phyloP scores from a whole-genome alignment of 148 eudicot species.

The Talinum fruticosum region DNA sequence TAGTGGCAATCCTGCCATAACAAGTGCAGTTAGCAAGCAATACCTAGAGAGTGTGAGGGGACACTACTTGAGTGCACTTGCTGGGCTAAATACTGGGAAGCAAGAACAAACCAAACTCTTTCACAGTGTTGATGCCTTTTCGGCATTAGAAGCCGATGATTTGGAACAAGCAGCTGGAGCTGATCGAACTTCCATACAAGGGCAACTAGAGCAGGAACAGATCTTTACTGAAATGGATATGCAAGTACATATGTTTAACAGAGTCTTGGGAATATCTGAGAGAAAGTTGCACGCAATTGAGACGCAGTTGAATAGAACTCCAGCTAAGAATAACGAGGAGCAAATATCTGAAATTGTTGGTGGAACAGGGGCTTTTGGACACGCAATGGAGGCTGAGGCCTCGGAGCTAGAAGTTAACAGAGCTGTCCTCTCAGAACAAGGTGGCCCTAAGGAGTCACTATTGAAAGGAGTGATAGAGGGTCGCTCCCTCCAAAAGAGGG shows the following conservation, averaged over 20 bases:
- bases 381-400: slow-evolving; percentile 41
- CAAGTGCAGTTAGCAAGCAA: slow-evolving; percentile 32
- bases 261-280: slow-evolving; percentile 45
- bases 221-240: slow-evolving; percentile 50
- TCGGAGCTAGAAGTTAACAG: slow-evolving; percentile 43
- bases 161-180: slow-evolving; percentile 49
- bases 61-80: slow-evolving; percentile 42
- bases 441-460: slow-evolving; percentile 58
- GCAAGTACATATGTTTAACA: slow-evolving; percentile 41
- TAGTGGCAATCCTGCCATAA: slow-evolving; percentile 11
- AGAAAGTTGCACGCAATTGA: slow-evolving; percentile 47
- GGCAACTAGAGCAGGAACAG: slow-evolving; percentile 43
- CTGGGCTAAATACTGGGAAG: slow-evolving; percentile 61
- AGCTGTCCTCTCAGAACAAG: slow-evolving; percentile 39
- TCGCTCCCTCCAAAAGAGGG: slow-evolving; percentile 44
- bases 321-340: slow-evolving; percentile 39
- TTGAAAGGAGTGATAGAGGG: slow-evolving; percentile 56
- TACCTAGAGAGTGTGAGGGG: slow-evolving; percentile 51
- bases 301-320: slow-evolving; percentile 39
- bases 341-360: slow-evolving; percentile 45
- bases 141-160: slow-evolving; percentile 37
- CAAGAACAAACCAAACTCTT: slow-evolving; percentile 46
- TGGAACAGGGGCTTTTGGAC: slow-evolving; percentile 40
- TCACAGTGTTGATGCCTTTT: slow-evolving; percentile 33
- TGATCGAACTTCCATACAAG: slow-evolving; percentile 40